Conservation (phyloP, 78 protist genomes). For the Salpingoeca rosetta region DNA sequence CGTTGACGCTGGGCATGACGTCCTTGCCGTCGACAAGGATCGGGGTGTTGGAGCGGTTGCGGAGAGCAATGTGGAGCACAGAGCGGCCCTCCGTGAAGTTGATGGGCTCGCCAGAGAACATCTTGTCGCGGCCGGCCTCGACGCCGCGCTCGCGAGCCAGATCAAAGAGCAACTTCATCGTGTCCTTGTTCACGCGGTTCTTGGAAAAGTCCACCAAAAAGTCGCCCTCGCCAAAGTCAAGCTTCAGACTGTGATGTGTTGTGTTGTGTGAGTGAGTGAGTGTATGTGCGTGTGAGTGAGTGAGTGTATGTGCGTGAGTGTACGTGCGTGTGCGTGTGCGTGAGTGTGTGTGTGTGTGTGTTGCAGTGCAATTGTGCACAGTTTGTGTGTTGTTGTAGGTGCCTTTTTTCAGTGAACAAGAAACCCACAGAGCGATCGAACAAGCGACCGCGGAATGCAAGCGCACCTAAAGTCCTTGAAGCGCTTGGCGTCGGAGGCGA, state of each 20-base stretch:
- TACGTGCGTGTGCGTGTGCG: too few relatives aligned
- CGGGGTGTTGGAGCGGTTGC: slow-evolving; percentile 52
- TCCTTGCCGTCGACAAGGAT: slow-evolving; percentile 81
- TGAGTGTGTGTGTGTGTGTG: too few relatives aligned
- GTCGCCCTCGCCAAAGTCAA: slow-evolving; percentile 4
- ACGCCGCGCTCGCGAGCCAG: slow-evolving; percentile 49
- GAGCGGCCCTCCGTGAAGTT: slow-evolving; percentile 82
- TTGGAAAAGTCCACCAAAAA: slow-evolving; percentile 73
- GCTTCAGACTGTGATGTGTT: neutral
- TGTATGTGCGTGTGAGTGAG: too few relatives aligned
- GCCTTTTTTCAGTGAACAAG: too few relatives aligned
- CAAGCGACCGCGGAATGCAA: neutral
- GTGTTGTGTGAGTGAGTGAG: too few relatives aligned
- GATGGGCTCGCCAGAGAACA: slow-evolving; percentile 83
- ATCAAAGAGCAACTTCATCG: slow-evolving; percentile 39
- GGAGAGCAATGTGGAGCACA: slow-evolving; percentile 88
- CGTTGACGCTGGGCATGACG: slow-evolving; percentile 78
- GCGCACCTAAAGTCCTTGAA: slow-evolving; percentile 7
- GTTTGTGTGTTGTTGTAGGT: too few relatives aligned
- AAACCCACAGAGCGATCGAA: too few relatives aligned
- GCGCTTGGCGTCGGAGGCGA: slow-evolving; percentile 22
- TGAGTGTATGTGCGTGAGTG: too few relatives aligned
- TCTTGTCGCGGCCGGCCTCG: slow-evolving; percentile 20
- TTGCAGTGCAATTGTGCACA: too few relatives aligned
- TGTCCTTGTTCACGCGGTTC: slow-evolving; percentile 53